These are phyloP conservation scores for Polyrhizophydium stewartii DNA, from an alignment of 371 early-diverging fungal species.

Conservation along the genomic window DNA sequence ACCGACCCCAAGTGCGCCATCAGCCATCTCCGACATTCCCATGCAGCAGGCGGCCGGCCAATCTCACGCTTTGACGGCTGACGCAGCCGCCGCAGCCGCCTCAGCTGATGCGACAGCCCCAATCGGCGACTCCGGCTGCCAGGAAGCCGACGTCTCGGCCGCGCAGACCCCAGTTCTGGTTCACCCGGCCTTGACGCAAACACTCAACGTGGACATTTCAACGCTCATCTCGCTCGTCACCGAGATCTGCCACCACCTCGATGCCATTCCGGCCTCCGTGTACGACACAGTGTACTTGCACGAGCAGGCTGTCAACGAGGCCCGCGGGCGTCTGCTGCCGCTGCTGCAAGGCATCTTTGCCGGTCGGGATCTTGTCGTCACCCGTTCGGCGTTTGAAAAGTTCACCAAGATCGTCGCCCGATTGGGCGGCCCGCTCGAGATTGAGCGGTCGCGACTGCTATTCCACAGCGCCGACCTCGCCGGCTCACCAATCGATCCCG, in stretches of 20 bases:
- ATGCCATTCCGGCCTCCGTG: conserved; percentile 30
- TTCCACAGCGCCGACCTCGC: conserved; percentile 16
- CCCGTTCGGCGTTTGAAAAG: conserved; percentile 45
- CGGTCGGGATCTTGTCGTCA: conserved; percentile 38
- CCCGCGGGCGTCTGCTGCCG: conserved; percentile 33
- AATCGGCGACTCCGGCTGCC: background rate
- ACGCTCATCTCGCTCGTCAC: conserved; percentile 49
- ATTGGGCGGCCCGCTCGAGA: conserved; percentile 49
- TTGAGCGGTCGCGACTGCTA: conserved; percentile 33
- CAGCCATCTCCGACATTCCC: background rate
- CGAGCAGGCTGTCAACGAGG: conserved; percentile 47
- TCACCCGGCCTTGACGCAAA: conserved; percentile 18
- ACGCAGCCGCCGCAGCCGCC: no score
- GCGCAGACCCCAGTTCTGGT: no score
- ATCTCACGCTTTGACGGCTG: no score
- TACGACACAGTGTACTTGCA: conserved; percentile 26
- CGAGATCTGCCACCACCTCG: conserved; percentile 42
- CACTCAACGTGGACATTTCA: conserved; percentile 53
- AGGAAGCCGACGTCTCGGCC: background rate
- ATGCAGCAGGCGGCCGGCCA: background rate
- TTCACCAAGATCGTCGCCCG: conserved; percentile 40
- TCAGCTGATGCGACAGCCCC: no score
- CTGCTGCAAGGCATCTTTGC: conserved; percentile 28
- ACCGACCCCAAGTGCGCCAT: no score
- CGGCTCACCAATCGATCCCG: background rate